Evolutionary conservation across 176 grass and related monocot species (phyloP).

Genomic region (Triticum timopheevii): DNA sequence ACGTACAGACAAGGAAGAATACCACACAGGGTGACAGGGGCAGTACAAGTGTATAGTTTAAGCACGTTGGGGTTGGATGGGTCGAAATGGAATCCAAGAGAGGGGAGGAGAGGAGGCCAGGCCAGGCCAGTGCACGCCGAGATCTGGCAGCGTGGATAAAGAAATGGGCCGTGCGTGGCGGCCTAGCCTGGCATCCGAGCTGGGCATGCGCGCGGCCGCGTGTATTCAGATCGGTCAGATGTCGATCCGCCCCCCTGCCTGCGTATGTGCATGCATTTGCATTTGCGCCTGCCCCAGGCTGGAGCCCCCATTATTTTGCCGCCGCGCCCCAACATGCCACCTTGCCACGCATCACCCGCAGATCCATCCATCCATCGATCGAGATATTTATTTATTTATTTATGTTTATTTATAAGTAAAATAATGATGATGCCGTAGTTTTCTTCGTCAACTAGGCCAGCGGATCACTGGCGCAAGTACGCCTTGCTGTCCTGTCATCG

Average conservation of each 20-base stretch:
- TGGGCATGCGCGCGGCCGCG: constrained; percentile 10
- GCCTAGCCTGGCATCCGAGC: constrained; percentile 22
- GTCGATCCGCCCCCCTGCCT: neutral
- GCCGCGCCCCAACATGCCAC: constrained; percentile 25
- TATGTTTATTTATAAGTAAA: no score
- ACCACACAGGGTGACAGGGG: no score
- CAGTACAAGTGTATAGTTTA: neutral
- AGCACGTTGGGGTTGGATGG: neutral
- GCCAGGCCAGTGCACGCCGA: constrained; percentile 1
- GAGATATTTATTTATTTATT: neutral
- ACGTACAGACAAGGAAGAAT: neutral
- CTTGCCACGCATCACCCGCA: neutral
- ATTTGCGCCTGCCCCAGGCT: constrained; percentile 19
- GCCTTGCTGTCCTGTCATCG: neutral
- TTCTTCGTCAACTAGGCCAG: neutral
- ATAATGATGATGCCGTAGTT: neutral
- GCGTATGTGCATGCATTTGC: neutral
- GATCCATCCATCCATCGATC: neutral
- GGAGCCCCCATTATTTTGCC: constrained; percentile 32
- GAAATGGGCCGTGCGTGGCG: neutral
- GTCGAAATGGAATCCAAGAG: neutral
- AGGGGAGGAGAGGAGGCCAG: neutral
- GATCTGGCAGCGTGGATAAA: constrained; percentile 8
- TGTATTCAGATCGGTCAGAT: neutral
- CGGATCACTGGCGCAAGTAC: neutral